A percentile compares a stretch with the other conserved stretches of the same genome.
Conservation (phyloP, 1,139 yeast species). For the Candida pseudoviswanathii region DNA sequence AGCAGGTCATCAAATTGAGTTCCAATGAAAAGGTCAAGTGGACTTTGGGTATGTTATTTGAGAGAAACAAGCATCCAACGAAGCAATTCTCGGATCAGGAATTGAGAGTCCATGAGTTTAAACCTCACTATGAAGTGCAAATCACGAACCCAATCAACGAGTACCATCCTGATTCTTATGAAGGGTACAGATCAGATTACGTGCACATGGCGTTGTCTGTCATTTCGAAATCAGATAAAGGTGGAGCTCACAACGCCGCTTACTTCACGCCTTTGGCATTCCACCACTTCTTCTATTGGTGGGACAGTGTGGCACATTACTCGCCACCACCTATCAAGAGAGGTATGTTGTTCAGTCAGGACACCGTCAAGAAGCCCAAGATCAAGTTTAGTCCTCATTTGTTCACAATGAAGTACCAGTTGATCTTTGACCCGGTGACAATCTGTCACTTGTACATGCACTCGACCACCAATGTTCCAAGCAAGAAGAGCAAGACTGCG, state of each 20-base stretch:
- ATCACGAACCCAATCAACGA: slow-evolving; percentile 44
- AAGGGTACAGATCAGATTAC: slow-evolving; percentile 76
- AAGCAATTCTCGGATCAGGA: slow-evolving; percentile 29
- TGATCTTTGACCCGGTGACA: slow-evolving; percentile 71
- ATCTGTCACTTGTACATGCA: slow-evolving; percentile 73
- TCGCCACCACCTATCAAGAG: slow-evolving; percentile 74
- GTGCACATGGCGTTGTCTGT: slow-evolving; percentile 73
- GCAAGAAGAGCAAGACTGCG: slow-evolving; percentile 51
- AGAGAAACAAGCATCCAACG: slow-evolving; percentile 31
- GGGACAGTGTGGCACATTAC: slow-evolving; percentile 72
- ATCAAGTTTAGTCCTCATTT: slow-evolving; percentile 77
- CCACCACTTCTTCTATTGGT: slow-evolving; percentile 77
- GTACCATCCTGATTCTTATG: slow-evolving; percentile 68
- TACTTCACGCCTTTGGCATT: slow-evolving; percentile 76
- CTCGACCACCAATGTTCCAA: slow-evolving; percentile 31
- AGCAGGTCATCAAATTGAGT: slow-evolving; percentile 40
- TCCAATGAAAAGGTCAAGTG: slow-evolving; percentile 45
- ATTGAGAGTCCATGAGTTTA: slow-evolving; percentile 35
- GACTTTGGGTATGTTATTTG: slow-evolving; percentile 46
- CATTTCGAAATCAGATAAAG: slow-evolving; percentile 33
- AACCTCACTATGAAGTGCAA: slow-evolving; percentile 46
- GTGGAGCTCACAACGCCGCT: slow-evolving; percentile 62
- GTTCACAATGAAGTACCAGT: slow-evolving; percentile 77
- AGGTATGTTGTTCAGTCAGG: slow-evolving; percentile 60
- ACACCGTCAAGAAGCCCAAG: slow-evolving; percentile 32